Evolutionary conservation across 192 early-diverging fungal genomes (phyloP), one percentile per base, ranked within the genome.

Genomic region (Geranomyces variabilis): DNA sequence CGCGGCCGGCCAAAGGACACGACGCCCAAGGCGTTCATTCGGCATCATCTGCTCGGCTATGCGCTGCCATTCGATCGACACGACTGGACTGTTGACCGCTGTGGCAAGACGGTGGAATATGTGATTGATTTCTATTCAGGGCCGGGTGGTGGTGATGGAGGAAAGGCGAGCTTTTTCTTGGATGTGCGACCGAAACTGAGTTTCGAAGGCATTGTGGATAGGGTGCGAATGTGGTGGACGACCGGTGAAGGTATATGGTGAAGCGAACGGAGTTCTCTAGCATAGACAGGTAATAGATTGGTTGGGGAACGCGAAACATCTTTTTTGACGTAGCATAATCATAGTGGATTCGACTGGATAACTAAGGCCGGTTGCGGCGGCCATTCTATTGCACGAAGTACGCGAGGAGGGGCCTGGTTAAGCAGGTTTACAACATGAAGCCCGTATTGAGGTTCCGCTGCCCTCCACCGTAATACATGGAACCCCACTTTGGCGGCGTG

Each of bases 51-150:
- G 74, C 80, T 92, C 70, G 92, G 92, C 34, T 94, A 94, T 70
- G 88, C 81, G 29, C 72, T 88, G 36, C 94, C 95, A 13, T 97
- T 97, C 70, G 95, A 97, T 69, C 84, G 94, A 21, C 95, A 97
- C 74, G 94, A 97, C 76, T 97, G 95, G 95, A 89, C 88, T 4
- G 88, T 97, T 0, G 93, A 94, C 73, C 78, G 95, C n/a, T 97
- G 95, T 62, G 95, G 93, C 19, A 88, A 91, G 71, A 78, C 83
- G 6, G 91, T 95, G 9, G 85, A 85, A 0, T 97, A 97, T 69
- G 85, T 97, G 9, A 95, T 97, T 67, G 95, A 97, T 60, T 97
- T 93, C 74, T 97, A 97, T 71, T 82, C 88, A 12, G 36, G 36
- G 36, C 36, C 36, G 36, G 36, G 36, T 10, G 36, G 36, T 41